Evolutionary conservation across 257 asterid species (phyloP).

Genomic region (Solanum paucissectum): DNA sequence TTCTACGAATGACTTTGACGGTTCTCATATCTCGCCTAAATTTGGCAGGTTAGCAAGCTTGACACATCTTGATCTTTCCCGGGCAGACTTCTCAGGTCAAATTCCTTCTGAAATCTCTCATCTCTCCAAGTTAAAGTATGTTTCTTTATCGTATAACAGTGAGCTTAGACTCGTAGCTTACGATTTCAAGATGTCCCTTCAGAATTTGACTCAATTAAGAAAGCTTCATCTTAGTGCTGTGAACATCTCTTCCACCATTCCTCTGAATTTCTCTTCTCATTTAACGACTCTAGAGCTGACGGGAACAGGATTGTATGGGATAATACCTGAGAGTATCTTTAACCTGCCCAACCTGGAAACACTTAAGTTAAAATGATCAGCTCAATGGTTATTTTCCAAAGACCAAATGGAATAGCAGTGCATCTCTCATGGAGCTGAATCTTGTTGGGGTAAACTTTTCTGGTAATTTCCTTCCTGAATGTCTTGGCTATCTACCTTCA

Average conservation of each 20-base stretch:
- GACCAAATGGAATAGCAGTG: conserved; percentile 7
- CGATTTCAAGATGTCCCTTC: conserved; percentile 7
- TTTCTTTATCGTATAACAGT: neutral
- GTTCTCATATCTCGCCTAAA: conserved; percentile 4
- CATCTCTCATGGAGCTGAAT: neutral
- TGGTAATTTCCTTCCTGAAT: conserved; percentile 9
- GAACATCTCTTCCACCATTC: conserved; percentile 5
- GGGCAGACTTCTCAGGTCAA: conserved; percentile 6
- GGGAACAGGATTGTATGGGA: neutral
- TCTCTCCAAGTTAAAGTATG: neutral
- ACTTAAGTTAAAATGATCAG: neutral
- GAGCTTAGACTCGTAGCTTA: neutral
- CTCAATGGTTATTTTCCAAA: conserved; percentile 5
- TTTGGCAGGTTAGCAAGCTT: neutral
- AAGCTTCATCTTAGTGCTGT: neutral
- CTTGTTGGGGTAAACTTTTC: neutral
- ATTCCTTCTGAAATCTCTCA: conserved; percentile 8
- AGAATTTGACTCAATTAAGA: conserved; percentile 1
- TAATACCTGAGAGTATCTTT: neutral
- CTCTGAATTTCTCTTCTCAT: conserved; percentile 10
- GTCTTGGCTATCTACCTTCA: conserved; percentile 1
- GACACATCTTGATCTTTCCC: conserved; percentile 13
- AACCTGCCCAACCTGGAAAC: conserved; percentile 1
- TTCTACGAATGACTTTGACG: conserved; percentile 6
- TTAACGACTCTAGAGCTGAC: neutral